Base-by-base conservation (phyloP, 768 basidiomycete genomes). In the Xerocomellus amylosporus region DNA sequence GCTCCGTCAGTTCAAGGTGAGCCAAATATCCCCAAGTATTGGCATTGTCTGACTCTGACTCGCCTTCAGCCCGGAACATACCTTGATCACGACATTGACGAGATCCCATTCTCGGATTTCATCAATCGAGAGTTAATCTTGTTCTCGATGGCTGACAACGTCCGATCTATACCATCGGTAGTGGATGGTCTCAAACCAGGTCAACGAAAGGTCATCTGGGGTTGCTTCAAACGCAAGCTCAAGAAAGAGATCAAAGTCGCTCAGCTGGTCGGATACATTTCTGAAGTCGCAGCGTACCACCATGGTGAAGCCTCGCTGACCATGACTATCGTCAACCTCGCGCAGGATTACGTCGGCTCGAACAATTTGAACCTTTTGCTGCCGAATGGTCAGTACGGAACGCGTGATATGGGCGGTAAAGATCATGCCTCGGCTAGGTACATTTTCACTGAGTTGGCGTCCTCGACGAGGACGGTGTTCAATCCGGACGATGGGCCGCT, bases 101-200 rank as follows among this genome's bases (percentile, higher is more conserved):
- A 92, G 64, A 90, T 99, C 57, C 83, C 90, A 0, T 90, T 86
- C 68, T 82, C 88, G 1, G 95, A 99, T 64, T 99, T 99, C 69
- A 96, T 99, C 75, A 98, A 99, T 78, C 92, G 86, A 72, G 97
- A 99, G 67, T 75, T 99, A 43, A 98, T 99, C 55, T 79, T 98
- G 26, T 99, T 98, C 80, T 99, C 97, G 2, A 98, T 98, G 93
- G 97, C 97, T 5, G 97, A 99, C 67, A 98, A 98, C 65, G 83
- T 97, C 59, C 94, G 97, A 52, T 99, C 97, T 5, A 98, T 99
- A 60, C 97, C 97, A 3, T 97, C 89, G 0, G 81, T 92, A 15
- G 85, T 86, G 13, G 97, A 98, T 68, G 97, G 97, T 42, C 76
- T 99, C 53, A 99, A 99, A 72, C 96, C 97, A 38, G 95, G 94